phyloP scores from a whole-genome alignment of 306 rosid genomes.

The Heteromeles arbutifolia region DNA sequence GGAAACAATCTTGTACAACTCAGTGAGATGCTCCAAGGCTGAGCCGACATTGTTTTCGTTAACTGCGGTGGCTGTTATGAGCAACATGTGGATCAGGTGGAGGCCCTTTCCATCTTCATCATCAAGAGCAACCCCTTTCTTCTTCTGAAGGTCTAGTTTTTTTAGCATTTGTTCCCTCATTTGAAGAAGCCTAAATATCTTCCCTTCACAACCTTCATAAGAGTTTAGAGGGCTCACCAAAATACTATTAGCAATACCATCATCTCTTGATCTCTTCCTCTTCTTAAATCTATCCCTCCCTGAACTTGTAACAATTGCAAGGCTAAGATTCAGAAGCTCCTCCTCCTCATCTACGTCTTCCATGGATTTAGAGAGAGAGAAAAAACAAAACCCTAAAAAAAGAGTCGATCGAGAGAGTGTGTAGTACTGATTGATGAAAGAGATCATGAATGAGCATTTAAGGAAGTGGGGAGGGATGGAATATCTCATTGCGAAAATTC shows the following conservation, averaged over 20 bases:
- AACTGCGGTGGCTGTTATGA: constrained; percentile 44
- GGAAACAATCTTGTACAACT: constrained; percentile 46
- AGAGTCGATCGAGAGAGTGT: neutral
- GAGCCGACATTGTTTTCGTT: constrained; percentile 33
- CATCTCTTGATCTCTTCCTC: constrained; percentile 27
- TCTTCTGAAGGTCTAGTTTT: constrained; percentile 30
- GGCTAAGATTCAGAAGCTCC: constrained; percentile 69
- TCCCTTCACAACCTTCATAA: constrained; percentile 50
- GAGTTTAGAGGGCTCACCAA: neutral
- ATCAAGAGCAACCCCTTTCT: neutral
- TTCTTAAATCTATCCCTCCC: constrained; percentile 42
- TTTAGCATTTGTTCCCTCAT: constrained; percentile 65
- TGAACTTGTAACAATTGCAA: constrained; percentile 37
- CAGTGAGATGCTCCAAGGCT: constrained; percentile 42
- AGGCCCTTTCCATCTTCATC: constrained; percentile 40
- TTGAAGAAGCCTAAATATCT: constrained; percentile 64
- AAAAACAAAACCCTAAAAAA: neutral
- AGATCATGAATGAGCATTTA: constrained; percentile 26
- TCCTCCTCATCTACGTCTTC: constrained; percentile 57
- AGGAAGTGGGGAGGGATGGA: neutral
- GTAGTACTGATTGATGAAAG: constrained; percentile 14
- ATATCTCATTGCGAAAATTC: constrained; percentile 32
- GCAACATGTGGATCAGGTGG: constrained; percentile 53
- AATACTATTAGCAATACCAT: neutral
- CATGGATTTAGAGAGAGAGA: constrained; percentile 20